phyloP scores from a whole-genome alignment of 2,329 filamentous ascomycete genomes.

The Phaeomoniella chlamydospora region DNA sequence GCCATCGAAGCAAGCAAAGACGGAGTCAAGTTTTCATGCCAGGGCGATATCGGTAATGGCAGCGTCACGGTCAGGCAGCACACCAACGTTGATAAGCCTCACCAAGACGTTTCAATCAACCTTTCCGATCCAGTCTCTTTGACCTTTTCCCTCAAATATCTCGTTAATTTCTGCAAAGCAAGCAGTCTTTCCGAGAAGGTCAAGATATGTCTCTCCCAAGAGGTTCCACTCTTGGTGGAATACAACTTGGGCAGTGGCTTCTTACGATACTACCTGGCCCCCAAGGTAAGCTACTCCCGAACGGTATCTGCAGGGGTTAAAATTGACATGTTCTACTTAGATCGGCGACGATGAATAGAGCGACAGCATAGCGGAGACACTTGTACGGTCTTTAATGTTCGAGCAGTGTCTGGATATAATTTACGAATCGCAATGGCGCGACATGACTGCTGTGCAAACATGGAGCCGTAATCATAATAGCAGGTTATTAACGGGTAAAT shows the following conservation, averaged over 20 bases:
- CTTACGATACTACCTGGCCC: conserved; percentile 92
- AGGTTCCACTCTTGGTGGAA: conserved; percentile 92
- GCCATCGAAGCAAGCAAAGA: conserved; percentile 95
- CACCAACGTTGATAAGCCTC: conserved; percentile 77
- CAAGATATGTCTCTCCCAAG: conserved; percentile 86
- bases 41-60: conserved; percentile 90
- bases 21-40: conserved; percentile 86
- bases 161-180: conserved; percentile 99
- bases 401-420: too few relatives aligned
- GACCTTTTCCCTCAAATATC: conserved; percentile 97
- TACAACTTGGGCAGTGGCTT: conserved; percentile 78
- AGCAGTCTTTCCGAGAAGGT: conserved; percentile 67
- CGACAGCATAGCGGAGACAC: too few relatives aligned
- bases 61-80: conserved; percentile 83
- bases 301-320: neutral
- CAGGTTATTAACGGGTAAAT: too few relatives aligned
- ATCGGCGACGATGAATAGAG: conserved; percentile 42
- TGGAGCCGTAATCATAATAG: too few relatives aligned
- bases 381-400: too few relatives aligned
- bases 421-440: too few relatives aligned
- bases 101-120: conserved; percentile 74
- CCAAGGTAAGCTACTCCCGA: conserved; percentile 70
- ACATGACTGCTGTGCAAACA: too few relatives aligned
- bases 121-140: conserved; percentile 84
- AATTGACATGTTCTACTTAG: conserved; percentile 29